A percentile compares a stretch with the other conserved stretches of the same genome.
Evolutionary conservation across 2,329 filamentous ascomycete species (phyloP).

Genomic region (Diaporthe aspalathi): DNA sequence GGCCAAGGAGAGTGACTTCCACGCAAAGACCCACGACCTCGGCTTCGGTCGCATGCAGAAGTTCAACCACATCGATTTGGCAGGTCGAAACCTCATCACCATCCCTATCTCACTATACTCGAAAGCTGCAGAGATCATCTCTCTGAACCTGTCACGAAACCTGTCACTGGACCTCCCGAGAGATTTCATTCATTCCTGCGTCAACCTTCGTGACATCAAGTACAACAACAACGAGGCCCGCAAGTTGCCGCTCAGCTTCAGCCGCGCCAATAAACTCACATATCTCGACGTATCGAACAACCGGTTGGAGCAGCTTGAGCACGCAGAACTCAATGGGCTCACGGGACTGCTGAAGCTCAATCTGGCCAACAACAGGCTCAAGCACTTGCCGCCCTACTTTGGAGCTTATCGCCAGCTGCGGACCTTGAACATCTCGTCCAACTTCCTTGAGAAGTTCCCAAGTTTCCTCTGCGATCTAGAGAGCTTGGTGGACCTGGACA

Average conservation of each 20-base stretch:
- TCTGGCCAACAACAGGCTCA: conserved; percentile 91
- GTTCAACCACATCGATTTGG: conserved; percentile 92
- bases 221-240: conserved; percentile 94
- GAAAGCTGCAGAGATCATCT: conserved; percentile 91
- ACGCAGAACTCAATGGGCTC: conserved; percentile 82
- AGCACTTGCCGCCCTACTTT: conserved; percentile 83
- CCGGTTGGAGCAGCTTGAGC: conserved; percentile 84
- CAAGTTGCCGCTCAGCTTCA: conserved; percentile 84
- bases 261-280: conserved; percentile 82
- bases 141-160: conserved; percentile 92
- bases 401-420: conserved; percentile 81
- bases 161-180: conserved; percentile 91
- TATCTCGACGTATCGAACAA: conserved; percentile 97
- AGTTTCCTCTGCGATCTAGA: conserved; percentile 84
- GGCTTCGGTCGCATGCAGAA: conserved; percentile 86
- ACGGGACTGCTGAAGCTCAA: conserved; percentile 87
- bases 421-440: conserved; percentile 92
- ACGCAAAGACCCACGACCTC: conserved; percentile 80
- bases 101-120: conserved; percentile 96
- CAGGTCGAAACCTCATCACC: conserved; percentile 89
- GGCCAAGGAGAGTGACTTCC: conserved; percentile 85
- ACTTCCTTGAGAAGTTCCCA: conserved; percentile 87
- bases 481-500: conserved; percentile 89
- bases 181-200: conserved; percentile 95
- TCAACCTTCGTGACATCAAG: conserved; percentile 92